Base-by-base conservation (phyloP, 139 green algal genomes). In the Microglena sp. region DNA sequence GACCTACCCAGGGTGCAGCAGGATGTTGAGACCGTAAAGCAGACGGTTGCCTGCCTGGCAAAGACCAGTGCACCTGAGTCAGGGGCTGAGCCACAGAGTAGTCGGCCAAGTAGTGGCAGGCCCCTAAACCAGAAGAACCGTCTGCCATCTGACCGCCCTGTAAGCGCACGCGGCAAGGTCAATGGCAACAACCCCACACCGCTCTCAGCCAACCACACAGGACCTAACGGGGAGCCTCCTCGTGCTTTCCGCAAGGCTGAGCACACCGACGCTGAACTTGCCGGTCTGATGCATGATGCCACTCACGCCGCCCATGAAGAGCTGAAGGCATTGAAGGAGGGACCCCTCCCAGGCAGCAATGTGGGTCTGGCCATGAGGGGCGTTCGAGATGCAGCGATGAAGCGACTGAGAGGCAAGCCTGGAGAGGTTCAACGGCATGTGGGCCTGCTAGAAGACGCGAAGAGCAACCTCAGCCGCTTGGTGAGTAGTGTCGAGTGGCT, bases 221-320 rank as follows among this genome's bases (percentile, higher is more conserved):
- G n/a, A n/a, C n/a, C n/a, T n/a, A n/a, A n/a, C n/a, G n/a, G n/a
- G n/a, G n/a, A n/a, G n/a, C n/a, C n/a, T n/a, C n/a, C 46, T 8
- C 58, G 58, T n/a, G 22, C 33, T 30, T 8, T 65, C 6, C 6
- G 15, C 33, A 22, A 33, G 5, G 33, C 67, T 2, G 67, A 73
- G 67, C 33, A 60, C 28, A 50, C 45, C 2, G 67, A 73, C 58
- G 54, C 67, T 21, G 67, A 73, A 59, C 46, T 73, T n/a, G 33
- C 58, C 18, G 67, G 67, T 21, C 55, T 73, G 4, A 55, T 68
- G 58, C 58, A 73, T 26, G 67, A 73, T 45, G 45, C 67, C 27
- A 59, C 67, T 33, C 60, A 68, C 30, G 36, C 45, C 2, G 29
- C n/a, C 2, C 65, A 71, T 55, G 65, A 54, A 18, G 65, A 71